A percentile compares a stretch with the other conserved stretches of the same genome.
phyloP scores from a whole-genome alignment of 2,329 filamentous ascomycete genomes.

The Davidsoniella australis region DNA sequence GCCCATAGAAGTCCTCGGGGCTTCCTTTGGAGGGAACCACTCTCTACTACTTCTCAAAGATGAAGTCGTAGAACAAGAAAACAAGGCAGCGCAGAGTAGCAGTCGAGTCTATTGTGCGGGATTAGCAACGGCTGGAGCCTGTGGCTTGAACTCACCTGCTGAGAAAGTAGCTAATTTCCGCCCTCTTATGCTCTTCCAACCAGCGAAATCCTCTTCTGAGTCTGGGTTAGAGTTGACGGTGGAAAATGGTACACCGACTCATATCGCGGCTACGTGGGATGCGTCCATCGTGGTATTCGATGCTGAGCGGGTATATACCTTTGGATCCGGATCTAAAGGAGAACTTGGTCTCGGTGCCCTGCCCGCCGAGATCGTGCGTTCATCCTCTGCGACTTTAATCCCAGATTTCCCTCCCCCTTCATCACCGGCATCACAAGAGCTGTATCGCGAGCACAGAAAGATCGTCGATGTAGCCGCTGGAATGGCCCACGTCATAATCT shows the following conservation, averaged over 20 bases:
- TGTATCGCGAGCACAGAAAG: constrained; percentile 14
- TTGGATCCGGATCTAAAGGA: constrained; percentile 52
- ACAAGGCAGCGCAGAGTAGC: constrained; percentile 50
- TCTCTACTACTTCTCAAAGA: constrained; percentile 53
- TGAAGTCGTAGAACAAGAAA: not conserved
- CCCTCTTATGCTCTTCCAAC: constrained; percentile 9
- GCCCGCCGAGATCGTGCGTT: constrained; percentile 24
- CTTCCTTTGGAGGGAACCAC: constrained; percentile 66
- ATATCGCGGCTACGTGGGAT: constrained; percentile 63
- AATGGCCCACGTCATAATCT: constrained; percentile 59
- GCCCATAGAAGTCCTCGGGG: constrained; percentile 15
- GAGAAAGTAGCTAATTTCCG: constrained; percentile 11
- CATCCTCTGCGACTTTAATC: constrained; percentile 31
- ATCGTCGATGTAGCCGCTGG: constrained; percentile 52
- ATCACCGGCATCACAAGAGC: no score
- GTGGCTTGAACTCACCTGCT: constrained; percentile 23
- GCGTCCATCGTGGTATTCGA: constrained; percentile 46
- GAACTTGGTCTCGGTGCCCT: constrained; percentile 50
- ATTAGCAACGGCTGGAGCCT: constrained; percentile 27
- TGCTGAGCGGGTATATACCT: constrained; percentile 35
- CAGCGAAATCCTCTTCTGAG: not conserved
- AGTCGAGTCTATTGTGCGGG: constrained; percentile 19
- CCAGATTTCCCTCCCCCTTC: constrained; percentile 48
- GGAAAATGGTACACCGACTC: constrained; percentile 15
- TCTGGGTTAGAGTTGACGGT: not conserved